Evolutionary conservation across 2,329 filamentous ascomycete species (phyloP), one percentile per base, ranked within the genome.

Genomic region (Hypoxylon sp.): DNA sequence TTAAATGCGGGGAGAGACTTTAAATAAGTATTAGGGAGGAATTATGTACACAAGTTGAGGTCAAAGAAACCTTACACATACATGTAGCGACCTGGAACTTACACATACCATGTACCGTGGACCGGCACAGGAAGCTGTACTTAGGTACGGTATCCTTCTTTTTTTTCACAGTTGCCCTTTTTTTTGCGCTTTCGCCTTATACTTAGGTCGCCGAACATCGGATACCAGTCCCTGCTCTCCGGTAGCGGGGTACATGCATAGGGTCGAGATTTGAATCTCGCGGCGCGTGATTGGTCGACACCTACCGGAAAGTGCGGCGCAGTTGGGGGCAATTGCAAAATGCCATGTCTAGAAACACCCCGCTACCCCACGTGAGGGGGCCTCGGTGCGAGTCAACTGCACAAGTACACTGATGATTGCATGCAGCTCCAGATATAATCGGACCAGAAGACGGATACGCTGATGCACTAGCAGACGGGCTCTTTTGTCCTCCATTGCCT

Each of bases 351-450:
- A 62, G 24, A 56, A 59, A 51, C 56, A 66, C 59, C 67, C 64
- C 60, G 59, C 62, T 65, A 67, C 65, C 62, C 65, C 73, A 75
- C 73, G 73, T 75, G 73, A 75, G 72, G 72, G 69, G 69, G 61
- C n/a, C 56, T 55, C 55, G 71, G 70, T 75, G 72, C 70, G 69
- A 69, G 72, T 74, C 70, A 72, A 70, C 65, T 68, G 68, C 65
- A 65, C 27, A 57, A 63, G 39, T 62, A 65, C 44, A 62, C 65
- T 68, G 61, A 62, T 62, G 17, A 63, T 68, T 70, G 68, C 65
- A 70, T 70, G 65, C 68, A 70, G 44, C 39, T 10, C 42, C 19
- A 54, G 47, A 62, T 47, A 57, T 52, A 56, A 56, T 63, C 51
- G 56, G 68, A 66, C 59, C 54, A 64, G 37, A 31, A 46, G 39